These are phyloP conservation scores for Musa beccarii DNA, from an alignment of 176 grass and related monocot genomes.

Conservation along the genomic window DNA sequence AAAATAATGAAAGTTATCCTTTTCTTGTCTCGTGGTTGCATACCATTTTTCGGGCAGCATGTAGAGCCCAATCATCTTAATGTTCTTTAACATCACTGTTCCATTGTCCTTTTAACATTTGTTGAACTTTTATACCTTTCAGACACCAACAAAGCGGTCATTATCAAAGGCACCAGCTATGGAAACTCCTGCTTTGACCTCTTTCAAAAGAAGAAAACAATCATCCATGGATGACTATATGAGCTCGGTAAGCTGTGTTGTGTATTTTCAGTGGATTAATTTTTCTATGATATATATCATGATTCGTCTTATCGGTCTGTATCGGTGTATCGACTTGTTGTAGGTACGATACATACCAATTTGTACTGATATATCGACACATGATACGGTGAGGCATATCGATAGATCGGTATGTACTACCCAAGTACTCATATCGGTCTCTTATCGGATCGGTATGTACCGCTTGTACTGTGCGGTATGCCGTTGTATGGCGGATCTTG, in stretches of 20 bases:
- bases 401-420: no score
- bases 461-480: no score
- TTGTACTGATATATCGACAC: no score
- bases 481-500: no score
- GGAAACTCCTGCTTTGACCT: slow-evolving; percentile 40
- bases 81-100: not conserved
- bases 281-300: not conserved
- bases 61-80: not conserved
- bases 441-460: no score
- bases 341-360: no score
- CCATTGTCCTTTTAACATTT: not conserved
- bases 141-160: slow-evolving; percentile 61
- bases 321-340: no score
- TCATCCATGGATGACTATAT: slow-evolving; percentile 73
- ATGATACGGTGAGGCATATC: no score
- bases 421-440: no score
- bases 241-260: slow-evolving; percentile 36
- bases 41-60: not conserved
- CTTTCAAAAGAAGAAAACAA: slow-evolving; percentile 62
- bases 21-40: not conserved
- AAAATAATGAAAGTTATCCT: not conserved
- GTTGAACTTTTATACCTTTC: not conserved
- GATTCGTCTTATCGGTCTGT: not conserved
- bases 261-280: not conserved
- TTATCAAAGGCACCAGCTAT: slow-evolving; percentile 40